These are phyloP conservation scores for Pythium sp. DNA, from an alignment of 352 stramenopile genomes.

Conservation along the genomic window DNA sequence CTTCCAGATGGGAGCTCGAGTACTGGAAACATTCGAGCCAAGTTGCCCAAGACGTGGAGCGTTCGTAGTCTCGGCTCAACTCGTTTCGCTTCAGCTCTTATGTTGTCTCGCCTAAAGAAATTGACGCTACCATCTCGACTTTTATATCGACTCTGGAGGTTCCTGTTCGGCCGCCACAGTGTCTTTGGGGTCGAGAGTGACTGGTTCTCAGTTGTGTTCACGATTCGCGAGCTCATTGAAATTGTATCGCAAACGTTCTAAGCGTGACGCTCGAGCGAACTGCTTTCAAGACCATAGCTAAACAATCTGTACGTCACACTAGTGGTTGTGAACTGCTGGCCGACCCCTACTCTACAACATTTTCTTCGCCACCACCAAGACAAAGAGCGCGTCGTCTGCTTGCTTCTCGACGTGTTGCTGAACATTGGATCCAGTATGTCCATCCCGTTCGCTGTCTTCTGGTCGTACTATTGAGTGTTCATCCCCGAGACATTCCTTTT, in stretches of 20 bases:
- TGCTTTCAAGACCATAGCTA: conserved; percentile 6
- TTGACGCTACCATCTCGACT: background rate
- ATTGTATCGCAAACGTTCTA: conserved; percentile 18
- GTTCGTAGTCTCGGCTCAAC: background rate
- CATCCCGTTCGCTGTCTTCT: conserved; percentile 21
- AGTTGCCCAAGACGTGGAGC: background rate
- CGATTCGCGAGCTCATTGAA: conserved; percentile 17
- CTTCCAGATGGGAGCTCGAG: background rate
- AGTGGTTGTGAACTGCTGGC: conserved; percentile 11
- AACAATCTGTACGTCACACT: conserved; percentile 5
- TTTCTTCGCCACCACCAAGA: background rate
- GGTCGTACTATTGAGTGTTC: conserved; percentile 22
- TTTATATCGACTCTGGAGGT: background rate
- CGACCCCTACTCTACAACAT: conserved; percentile 18
- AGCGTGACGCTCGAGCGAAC: conserved; percentile 14
- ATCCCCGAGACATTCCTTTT: conserved; percentile 18
- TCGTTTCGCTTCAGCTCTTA: background rate
- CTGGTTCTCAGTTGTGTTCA: conserved; percentile 8
- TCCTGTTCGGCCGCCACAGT: background rate
- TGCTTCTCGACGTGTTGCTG: conserved; percentile 17
- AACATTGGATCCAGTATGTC: conserved; percentile 19
- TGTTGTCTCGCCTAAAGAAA: background rate
- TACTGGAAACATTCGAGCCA: background rate
- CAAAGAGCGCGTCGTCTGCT: conserved; percentile 17
- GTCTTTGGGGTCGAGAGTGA: conserved; percentile 18